These are phyloP conservation scores for Reticulascus tulasneorum DNA, from an alignment of 2,329 filamentous ascomycete species.

Conservation along the genomic window DNA sequence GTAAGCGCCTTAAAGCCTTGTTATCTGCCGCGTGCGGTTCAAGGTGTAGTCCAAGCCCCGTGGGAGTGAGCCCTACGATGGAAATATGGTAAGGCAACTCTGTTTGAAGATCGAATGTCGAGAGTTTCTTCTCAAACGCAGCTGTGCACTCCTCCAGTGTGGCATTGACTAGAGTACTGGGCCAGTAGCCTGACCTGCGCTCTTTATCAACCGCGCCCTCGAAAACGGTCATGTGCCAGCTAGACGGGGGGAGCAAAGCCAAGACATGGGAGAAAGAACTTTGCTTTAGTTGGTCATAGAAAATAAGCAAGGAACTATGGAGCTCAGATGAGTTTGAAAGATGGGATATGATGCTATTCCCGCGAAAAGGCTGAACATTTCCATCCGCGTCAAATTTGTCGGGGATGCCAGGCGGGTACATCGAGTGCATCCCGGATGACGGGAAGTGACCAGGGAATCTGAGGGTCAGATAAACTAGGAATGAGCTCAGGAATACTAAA, in stretches of 20 bases:
- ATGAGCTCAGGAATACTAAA: too few species aligned
- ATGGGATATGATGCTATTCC: constrained; percentile 18
- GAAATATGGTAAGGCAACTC: too few species aligned
- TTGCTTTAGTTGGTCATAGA: constrained; percentile 13
- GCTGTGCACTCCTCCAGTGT: constrained; percentile 11
- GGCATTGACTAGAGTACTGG: constrained; percentile 9
- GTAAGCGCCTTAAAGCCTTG: constrained; percentile 2
- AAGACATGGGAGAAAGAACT: constrained; percentile 12
- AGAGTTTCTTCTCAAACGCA: constrained; percentile 9
- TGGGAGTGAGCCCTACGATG: too few species aligned
- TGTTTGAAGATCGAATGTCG: constrained; percentile 5
- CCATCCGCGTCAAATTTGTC: constrained; percentile 15
- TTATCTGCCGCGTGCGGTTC: constrained; percentile 14
- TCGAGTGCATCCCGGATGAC: too few species aligned
- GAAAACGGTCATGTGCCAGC: constrained; percentile 20
- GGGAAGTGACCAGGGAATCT: too few species aligned
- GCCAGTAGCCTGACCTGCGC: constrained; percentile 16
- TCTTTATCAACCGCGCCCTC: constrained; percentile 17
- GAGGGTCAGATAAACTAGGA: too few species aligned
- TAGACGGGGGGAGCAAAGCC: constrained; percentile 13
- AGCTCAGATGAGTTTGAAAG: constrained; percentile 10
- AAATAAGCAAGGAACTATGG: constrained; percentile 6
- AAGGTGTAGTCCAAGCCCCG: constrained; percentile 11
- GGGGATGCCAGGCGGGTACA: too few species aligned
- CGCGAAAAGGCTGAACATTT: constrained; percentile 11